Base-by-base conservation (phyloP, 345 rosid species). In the Eucalyptus marginata region DNA sequence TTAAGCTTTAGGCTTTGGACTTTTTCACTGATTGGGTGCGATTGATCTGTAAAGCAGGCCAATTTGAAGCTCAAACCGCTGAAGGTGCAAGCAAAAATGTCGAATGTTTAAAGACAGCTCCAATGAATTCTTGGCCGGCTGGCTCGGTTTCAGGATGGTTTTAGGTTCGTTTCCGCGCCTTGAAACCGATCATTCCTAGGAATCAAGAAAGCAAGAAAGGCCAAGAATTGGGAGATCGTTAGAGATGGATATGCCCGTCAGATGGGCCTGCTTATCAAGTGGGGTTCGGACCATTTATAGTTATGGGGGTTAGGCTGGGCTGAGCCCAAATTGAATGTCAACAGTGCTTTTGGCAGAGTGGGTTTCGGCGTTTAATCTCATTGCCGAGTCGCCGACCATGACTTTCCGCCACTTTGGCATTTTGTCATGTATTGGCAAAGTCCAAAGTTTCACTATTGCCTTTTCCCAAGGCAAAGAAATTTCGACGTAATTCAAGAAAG, bases 201-300 rank as follows among this genome's bases (percentile, higher is more conserved):
- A 27, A 52, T 52, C 56, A 20, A 62, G 68, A 13, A 27, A 62
- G 17, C 33, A 62, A 62, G 68, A 24, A 56, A 4, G 68, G 6
- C 33, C 68, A 25, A 59, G 62, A 12, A 2, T 62, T 27, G 68
- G 29, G 33, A 62, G 1, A 62, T 62, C 31, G 68, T 0, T 29
- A 12, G 14, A 0, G 58, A 52, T 52, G 58, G 58, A 20, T 8
- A 0, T 52, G 58, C 0, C 58, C 4, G 10, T 52, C 25, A 52
- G 31, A 29, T 0, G 33, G 33, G 33, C 71, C 71, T 1, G 71
- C 71, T 4, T 0, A 13, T 29, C 17, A 13, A 6, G 3, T 29
- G 71, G 18, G 71, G 17, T 62, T 62, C 33, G 36, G 71, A 62
- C 71, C 16, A 29, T 62, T 52, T 52, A 1, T 1, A 52, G 15